These are phyloP conservation scores for Tubosaeta brunneosetosa DNA, from an alignment of 768 basidiomycete species.

Conservation along the genomic window DNA sequence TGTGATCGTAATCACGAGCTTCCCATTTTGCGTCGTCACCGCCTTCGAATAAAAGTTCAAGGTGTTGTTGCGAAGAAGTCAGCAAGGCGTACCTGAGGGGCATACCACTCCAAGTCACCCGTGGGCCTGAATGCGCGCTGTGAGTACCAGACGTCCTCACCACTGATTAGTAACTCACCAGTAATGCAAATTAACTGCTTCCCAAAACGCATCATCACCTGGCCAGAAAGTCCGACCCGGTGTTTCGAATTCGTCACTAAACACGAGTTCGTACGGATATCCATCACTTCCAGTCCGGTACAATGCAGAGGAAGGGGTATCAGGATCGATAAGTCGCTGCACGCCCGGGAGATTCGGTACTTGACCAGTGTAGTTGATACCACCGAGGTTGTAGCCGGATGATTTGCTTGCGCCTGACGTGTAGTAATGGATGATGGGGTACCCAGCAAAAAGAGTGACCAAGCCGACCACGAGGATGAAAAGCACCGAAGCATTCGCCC, in stretches of 20 bases:
- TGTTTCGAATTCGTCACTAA: constrained; percentile 81
- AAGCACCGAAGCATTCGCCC: constrained; percentile 74
- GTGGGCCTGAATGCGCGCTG: constrained; percentile 42
- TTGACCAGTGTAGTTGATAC: constrained; percentile 81
- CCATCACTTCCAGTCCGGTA: constrained; percentile 72
- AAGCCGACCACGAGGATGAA: constrained; percentile 63
- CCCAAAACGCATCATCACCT: constrained; percentile 83
- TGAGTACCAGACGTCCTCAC: constrained; percentile 4
- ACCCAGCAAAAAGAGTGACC: constrained; percentile 80
- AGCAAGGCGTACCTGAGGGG: constrained; percentile 48
- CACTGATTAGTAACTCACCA: constrained; percentile 40
- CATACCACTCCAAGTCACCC: constrained; percentile 82
- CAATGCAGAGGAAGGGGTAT: constrained; percentile 58
- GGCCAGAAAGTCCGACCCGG: constrained; percentile 71
- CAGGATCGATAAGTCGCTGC: constrained; percentile 67
- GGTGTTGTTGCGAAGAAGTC: background rate
- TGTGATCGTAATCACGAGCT: constrained; percentile 75
- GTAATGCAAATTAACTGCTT: constrained; percentile 83
- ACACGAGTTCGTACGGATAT: constrained; percentile 73
- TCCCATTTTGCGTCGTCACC: constrained; percentile 71
- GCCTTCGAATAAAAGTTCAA: constrained; percentile 33
- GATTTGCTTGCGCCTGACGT: constrained; percentile 26
- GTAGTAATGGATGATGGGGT: constrained; percentile 71
- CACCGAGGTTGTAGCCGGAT: constrained; percentile 77
- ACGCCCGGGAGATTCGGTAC: constrained; percentile 71